These are phyloP conservation scores for Zasmidium cellare DNA, from an alignment of 2,329 filamentous ascomycete genomes.

Conservation along the genomic window DNA sequence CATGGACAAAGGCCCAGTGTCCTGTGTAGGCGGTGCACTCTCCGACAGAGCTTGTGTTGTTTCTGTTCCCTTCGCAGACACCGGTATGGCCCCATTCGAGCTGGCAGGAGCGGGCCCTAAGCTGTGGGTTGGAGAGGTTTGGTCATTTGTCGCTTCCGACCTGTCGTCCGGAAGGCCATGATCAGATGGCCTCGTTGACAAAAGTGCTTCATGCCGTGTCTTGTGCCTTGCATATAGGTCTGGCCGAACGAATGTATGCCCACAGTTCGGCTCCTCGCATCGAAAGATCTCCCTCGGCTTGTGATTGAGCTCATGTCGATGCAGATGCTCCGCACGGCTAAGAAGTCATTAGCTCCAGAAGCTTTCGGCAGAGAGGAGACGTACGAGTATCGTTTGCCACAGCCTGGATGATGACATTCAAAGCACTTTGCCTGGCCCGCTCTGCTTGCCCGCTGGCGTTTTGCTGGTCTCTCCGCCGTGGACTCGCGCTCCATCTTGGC, in stretches of 20 bases:
- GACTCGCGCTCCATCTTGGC: background rate
- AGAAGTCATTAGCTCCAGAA: too few relatives aligned
- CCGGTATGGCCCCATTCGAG: background rate
- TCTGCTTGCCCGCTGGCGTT: conserved; percentile 56
- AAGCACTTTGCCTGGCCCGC: conserved; percentile 73
- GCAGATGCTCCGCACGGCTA: conserved; percentile 80
- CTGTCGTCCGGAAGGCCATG: background rate
- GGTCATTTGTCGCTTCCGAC: background rate
- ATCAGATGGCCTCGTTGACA: background rate
- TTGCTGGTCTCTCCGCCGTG: background rate
- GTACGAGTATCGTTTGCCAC: conserved; percentile 85
- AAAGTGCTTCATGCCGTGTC: conserved; percentile 62
- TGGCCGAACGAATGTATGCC: conserved; percentile 86
- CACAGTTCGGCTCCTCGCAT: conserved; percentile 86
- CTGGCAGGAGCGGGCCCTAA: background rate
- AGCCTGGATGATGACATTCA: conserved; percentile 74
- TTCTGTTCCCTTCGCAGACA: too few relatives aligned
- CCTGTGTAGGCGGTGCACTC: too few relatives aligned
- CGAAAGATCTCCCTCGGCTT: conserved; percentile 88
- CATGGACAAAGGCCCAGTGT: background rate
- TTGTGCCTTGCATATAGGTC: conserved; percentile 74
- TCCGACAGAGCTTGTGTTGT: too few relatives aligned
- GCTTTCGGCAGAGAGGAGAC: background rate
- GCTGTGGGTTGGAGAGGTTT: background rate
- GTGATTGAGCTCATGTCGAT: conserved; percentile 91